These are phyloP conservation scores for Sporothrix pseudoabietina DNA, from an alignment of 2,329 filamentous ascomycete genomes.

Conservation along the genomic window DNA sequence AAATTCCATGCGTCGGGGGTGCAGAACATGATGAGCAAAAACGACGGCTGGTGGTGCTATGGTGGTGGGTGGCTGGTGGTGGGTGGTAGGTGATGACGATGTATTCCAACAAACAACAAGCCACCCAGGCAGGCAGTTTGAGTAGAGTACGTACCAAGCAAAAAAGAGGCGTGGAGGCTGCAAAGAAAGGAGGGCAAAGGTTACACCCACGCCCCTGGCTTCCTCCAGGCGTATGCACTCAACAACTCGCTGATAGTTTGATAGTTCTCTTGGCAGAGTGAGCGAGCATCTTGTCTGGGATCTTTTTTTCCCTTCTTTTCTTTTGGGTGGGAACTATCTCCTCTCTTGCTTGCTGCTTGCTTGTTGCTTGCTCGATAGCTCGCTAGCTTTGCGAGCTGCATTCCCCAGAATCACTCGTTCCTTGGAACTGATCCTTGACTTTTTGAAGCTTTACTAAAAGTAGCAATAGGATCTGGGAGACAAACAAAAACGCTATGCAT, in stretches of 20 bases:
- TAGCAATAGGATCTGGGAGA: constrained; percentile 1
- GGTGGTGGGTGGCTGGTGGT: not conserved
- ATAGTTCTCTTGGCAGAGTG: not conserved
- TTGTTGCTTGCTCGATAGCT: not conserved
- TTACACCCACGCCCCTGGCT: not conserved
- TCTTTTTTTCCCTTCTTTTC: too few species aligned
- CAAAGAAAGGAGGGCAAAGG: not conserved
- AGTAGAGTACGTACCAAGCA: not conserved
- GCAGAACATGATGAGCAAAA: not conserved
- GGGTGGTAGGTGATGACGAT: not conserved
- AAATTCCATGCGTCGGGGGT: not conserved
- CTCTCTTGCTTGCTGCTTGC: not conserved
- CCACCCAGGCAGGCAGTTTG: constrained; percentile 1
- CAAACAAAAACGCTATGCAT: not conserved
- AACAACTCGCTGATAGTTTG: not conserved
- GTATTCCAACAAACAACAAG: not conserved
- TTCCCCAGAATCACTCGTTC: not conserved
- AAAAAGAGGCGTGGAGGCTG: not conserved
- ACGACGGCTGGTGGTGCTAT: not conserved
- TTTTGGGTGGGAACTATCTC: not conserved
- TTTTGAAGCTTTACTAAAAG: not conserved
- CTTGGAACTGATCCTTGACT: not conserved
- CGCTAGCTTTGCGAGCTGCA: not conserved
- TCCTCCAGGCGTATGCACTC: not conserved
- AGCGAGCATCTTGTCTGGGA: not conserved